Percentiles rank a stretch among this genome's conserved stretches.
Evolutionary conservation across 352 stramenopile genomes (phyloP).

Genomic region (Sclerospora graminicola): DNA sequence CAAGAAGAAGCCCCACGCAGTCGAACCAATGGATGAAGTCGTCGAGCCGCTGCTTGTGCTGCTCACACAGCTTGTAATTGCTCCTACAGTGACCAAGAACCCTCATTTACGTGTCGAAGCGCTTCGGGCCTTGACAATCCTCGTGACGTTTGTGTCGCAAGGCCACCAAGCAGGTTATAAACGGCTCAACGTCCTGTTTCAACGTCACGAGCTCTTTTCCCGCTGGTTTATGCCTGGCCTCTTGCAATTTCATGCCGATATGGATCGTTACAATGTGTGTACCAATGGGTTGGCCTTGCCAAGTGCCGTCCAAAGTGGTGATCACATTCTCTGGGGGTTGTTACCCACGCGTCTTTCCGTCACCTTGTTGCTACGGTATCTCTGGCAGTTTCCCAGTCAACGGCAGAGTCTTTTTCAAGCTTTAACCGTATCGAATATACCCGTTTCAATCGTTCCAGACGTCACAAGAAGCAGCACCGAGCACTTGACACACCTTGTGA

Average conservation of each 20-base stretch:
- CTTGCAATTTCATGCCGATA: slow-evolving; percentile 58
- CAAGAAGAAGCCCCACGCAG: slow-evolving; percentile 1
- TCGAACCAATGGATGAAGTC: slow-evolving; percentile 15
- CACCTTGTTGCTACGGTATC: slow-evolving; percentile 43
- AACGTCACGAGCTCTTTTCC: slow-evolving; percentile 28
- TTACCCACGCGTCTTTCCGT: slow-evolving; percentile 49
- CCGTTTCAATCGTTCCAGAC: slow-evolving; percentile 7
- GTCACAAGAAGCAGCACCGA: slow-evolving; percentile 11
- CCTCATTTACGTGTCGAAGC: slow-evolving; percentile 60
- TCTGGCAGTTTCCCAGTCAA: slow-evolving; percentile 53
- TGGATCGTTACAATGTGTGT: slow-evolving; percentile 60
- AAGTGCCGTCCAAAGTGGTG: slow-evolving; percentile 43
- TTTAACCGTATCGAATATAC: slow-evolving; percentile 12
- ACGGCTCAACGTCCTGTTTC: slow-evolving; percentile 29
- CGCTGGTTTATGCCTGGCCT: slow-evolving; percentile 30
- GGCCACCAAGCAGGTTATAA: slow-evolving; percentile 25
- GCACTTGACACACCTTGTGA: slow-evolving; percentile 47
- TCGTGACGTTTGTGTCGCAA: slow-evolving; percentile 53
- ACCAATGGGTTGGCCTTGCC: slow-evolving; percentile 62
- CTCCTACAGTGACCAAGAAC: slow-evolving; percentile 50
- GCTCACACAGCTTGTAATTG: slow-evolving; percentile 45
- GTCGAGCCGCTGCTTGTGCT: slow-evolving; percentile 55
- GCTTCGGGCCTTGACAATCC: slow-evolving; percentile 36
- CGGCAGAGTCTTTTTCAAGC: slow-evolving; percentile 23
- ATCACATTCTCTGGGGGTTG: slow-evolving; percentile 68